Percentiles rank a stretch among this genome's conserved stretches.
phyloP scores from a whole-genome alignment of 257 asterid genomes.

The Plantago elongata region DNA sequence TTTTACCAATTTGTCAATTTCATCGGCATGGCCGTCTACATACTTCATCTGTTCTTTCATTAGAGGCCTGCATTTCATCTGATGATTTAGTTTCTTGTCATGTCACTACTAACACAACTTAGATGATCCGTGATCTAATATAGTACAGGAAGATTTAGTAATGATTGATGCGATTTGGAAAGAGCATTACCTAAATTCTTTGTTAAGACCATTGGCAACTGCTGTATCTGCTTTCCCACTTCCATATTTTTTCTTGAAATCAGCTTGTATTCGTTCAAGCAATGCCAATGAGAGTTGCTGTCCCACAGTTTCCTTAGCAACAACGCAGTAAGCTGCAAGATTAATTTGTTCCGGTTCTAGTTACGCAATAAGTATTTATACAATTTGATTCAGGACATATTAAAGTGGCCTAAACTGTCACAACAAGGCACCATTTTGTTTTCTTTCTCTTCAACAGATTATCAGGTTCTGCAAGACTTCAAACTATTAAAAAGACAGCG shows the following conservation, averaged over 20 bases:
- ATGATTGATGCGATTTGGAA: too few species aligned
- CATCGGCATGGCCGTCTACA: slow-evolving; percentile 47
- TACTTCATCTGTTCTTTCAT: slow-evolving; percentile 53
- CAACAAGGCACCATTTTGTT: too few species aligned
- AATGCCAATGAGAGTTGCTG: slow-evolving; percentile 44
- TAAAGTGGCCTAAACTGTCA: too few species aligned
- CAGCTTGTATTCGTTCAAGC: slow-evolving; percentile 45
- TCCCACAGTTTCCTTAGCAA: slow-evolving; percentile 50
- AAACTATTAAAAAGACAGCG: too few species aligned
- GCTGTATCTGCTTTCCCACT: slow-evolving; percentile 46
- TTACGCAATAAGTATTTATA: too few species aligned
- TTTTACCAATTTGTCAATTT: slow-evolving; percentile 43
- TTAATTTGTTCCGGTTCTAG: too few species aligned
- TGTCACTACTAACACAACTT: too few species aligned
- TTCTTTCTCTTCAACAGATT: too few species aligned
- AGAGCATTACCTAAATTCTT: slow-evolving; percentile 38
- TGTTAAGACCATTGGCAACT: slow-evolving; percentile 39
- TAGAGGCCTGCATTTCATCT: slow-evolving; percentile 30
- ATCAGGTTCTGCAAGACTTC: too few species aligned
- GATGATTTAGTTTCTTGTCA: too few species aligned
- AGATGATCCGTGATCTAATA: too few species aligned
- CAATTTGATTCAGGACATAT: too few species aligned
- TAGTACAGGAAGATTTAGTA: neutral
- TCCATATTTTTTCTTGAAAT: slow-evolving; percentile 39
- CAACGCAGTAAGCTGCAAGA: slow-evolving; percentile 46